A percentile compares a stretch with the other conserved stretches of the same genome.
These are phyloP conservation scores for Colletotrichum lupini DNA, from an alignment of 2,329 filamentous ascomycete genomes.

Conservation along the genomic window DNA sequence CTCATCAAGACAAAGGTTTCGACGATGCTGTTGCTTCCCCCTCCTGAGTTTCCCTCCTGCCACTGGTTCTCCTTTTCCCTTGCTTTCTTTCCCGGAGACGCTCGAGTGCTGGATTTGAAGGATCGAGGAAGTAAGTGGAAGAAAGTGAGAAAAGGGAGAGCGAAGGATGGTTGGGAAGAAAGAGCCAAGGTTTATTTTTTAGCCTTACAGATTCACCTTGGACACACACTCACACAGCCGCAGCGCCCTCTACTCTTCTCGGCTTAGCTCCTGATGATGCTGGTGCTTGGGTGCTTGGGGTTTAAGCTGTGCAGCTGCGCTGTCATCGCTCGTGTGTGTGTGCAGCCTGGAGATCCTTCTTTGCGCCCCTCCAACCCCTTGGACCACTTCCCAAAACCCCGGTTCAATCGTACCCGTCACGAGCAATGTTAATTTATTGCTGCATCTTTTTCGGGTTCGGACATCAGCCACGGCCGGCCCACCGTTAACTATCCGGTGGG, in stretches of 20 bases:
- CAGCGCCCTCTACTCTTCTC: constrained; percentile 14
- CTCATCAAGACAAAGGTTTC: background rate
- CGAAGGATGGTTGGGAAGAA: background rate
- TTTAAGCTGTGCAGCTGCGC: no score
- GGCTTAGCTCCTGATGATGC: background rate
- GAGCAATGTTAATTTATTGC: background rate
- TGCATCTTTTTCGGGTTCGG: background rate
- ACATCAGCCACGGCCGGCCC: background rate
- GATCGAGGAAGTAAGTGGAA: background rate
- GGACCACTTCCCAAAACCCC: background rate
- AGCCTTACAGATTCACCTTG: background rate
- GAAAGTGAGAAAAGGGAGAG: background rate
- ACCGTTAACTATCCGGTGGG: background rate
- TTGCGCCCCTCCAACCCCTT: background rate
- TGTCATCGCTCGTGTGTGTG: background rate
- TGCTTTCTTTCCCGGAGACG: background rate
- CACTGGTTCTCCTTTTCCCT: background rate
- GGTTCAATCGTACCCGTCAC: background rate
- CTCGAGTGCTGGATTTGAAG: no score
- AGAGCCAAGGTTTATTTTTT: background rate
- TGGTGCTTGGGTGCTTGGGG: background rate
- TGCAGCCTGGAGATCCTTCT: background rate
- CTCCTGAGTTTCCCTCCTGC: background rate
- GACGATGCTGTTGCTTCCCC: background rate
- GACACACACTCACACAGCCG: background rate